Evolutionary conservation across 2,329 filamentous ascomycete genomes (phyloP), one percentile per base, ranked within the genome.

Genomic region (Ceratocystiopsis brevicomis): DNA sequence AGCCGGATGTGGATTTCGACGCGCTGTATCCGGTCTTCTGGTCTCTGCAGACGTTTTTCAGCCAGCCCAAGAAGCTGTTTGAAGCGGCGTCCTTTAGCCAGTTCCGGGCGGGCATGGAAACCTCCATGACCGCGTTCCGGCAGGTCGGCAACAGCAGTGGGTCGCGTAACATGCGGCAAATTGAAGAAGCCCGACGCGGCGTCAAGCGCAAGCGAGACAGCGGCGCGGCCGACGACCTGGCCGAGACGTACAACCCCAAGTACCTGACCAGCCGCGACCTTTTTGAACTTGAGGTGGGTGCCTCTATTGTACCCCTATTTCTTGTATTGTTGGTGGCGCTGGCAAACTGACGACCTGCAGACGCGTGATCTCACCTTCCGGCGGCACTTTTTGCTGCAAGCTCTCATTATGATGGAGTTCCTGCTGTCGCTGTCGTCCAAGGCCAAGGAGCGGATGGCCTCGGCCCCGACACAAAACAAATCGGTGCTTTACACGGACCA

Each of bases 191-290:
- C 39, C 77, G 75, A 49, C 72, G 71, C 49, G 74, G 73, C 30
- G 54, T 67, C 43, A 93, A 87, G 60, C 74, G 84, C 45, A 92
- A 87, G 58, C 67, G 71, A 38, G 67, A 71, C 12, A 68, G 68
- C 37, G 45, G 45, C 8, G 25, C 25, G 6, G 25, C 25, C 6
- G 68, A 74, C 42, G 72, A 73, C 9, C 63, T 78, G 41, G 69
- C 76, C 19, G 80, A 76, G 54, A 78, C 74, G 19, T 96, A 94
- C 62, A 98, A 98, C 54, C 88, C 92, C 1, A 98, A 96, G 57
- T 99, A 98, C 57, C 71, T 99, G 16, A 99, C 90, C n/a, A 96
- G 87, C 58, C 74, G 81, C 50, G 92, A 98, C 57, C 67, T 99
- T 1, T 99, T 99, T 59, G 85, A 92, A 53, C 73, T 98, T 39